Evolutionary conservation across 495 filamentous ascomycete species (phyloP), one percentile per base, ranked within the genome.

Genomic region (Neurospora cerealis): DNA sequence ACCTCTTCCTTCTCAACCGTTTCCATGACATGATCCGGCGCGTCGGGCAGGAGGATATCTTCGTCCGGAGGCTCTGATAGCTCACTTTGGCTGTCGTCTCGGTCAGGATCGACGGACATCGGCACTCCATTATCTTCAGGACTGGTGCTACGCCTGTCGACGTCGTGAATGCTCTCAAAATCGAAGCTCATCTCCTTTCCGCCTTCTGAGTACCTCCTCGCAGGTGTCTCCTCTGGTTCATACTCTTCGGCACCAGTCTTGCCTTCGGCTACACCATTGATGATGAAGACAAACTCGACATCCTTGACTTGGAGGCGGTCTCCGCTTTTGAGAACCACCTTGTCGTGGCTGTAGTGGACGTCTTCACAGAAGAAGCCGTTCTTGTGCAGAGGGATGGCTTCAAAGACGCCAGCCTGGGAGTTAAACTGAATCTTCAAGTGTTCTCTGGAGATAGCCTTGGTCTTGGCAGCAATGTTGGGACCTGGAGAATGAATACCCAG

Each of bases 341-440:
- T 83, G 42, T 89, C 86, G 46, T 90, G 89, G 19, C 86, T 84
- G 77, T 91, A 86, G 80, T 89, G 91, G 70, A 90, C 87, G 41
- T 92, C 92, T 70, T 97, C 91, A 69, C 93, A 89, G 74, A 95
- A 97, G 40, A 92, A 91, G 39, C 94, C 94, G 79, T 97, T 98
- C 76, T 90, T 88, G 70, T 95, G 94, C 77, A 95, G 83, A 4
- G 96, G 89, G 46, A 91, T 86, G 77, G 96, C 89, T 78, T 96
- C 91, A 74, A 95, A 99, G 17, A 90, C 80, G 71, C 90, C 87
- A 74, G 87, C 88, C 28, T 90, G 87, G 74, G 90, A 90, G 77
- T 95, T 94, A 80, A 93, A 98, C 15, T 88, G 82, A 71, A 99
- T 94, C 77, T 89, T 91, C 42, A 94, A 88, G 80, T 99, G 96